Evolutionary conservation across 2,329 filamentous ascomycete species (phyloP), one percentile per base, ranked within the genome.

Genomic region (Neofusicoccum kwambonambiense): DNA sequence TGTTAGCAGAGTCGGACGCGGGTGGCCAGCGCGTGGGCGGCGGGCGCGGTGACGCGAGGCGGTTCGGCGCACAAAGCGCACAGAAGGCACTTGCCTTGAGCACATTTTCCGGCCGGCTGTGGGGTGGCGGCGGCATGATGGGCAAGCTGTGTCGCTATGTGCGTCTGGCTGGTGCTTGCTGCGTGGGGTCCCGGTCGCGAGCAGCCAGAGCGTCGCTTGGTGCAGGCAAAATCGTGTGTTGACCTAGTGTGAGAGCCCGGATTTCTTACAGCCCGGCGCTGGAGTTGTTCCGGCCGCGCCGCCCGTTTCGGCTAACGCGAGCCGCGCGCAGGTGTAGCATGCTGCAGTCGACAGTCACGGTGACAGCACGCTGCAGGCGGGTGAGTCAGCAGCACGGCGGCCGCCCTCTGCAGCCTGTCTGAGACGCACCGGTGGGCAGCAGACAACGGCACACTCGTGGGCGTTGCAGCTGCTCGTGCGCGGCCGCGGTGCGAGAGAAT

Each of bases 71-170:
- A 56, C 50, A 64, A 66, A 64, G 51, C 56, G 56, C 63, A 44
- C 37, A 52, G 47, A 47, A 37, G 15, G 35, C 17, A 65, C 63
- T 62, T 63, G 51, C 84, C 80, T 97, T 97, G 80, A 98, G 89
- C 78, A 97, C 93, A 89, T 99, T 99, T 85, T 99, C 95, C 77
- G 95, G 95, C 82, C 96, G 96, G 79, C 95, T 93, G 80, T 98
- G 93, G 73, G 93, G 91, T 83, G 93, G 93, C 79, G 95, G 95
- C 85, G 95, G 92, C 95, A 94, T 90, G 77, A 75, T 87, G 79
- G 76, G 75, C 74, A 73, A 68, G 64, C 58, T 67, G 52, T 68
- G 67, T 69, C 62, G 67, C 66, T 68, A 35, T 56, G 34, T 27
- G 56, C 57, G 57, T 62, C 64, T 65, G 64, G 63, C 63, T 65